These are phyloP conservation scores for Cercophora scortea DNA, from an alignment of 495 filamentous ascomycete genomes.

Conservation along the genomic window DNA sequence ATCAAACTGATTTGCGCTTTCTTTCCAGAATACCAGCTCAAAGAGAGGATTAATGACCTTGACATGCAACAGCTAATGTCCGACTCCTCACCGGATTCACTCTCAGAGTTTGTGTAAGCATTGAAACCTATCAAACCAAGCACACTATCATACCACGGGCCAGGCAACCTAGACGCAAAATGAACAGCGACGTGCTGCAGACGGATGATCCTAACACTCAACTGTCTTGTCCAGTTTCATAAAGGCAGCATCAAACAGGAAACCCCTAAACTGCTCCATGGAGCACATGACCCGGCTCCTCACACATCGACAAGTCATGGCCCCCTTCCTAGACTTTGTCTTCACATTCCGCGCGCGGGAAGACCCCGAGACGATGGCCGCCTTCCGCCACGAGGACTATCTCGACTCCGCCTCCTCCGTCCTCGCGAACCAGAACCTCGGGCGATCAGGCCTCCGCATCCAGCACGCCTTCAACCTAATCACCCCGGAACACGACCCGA, in stretches of 20 bases:
- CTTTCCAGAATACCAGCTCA: too few species aligned
- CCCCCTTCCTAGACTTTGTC: background rate
- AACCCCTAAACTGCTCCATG: background rate
- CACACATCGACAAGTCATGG: background rate
- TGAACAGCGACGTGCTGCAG: too few species aligned
- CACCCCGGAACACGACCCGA: background rate
- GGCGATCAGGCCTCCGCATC: background rate
- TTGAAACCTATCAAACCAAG: too few species aligned
- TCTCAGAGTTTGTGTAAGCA: too few species aligned
- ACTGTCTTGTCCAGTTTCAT: background rate
- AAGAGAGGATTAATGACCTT: too few species aligned
- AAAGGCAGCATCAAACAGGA: background rate
- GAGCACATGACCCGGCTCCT: background rate
- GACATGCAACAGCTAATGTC: too few species aligned
- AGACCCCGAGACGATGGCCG: background rate
- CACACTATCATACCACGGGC: too few species aligned
- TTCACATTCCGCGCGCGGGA: background rate
- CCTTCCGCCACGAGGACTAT: background rate
- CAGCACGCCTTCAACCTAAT: background rate
- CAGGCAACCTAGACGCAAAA: too few species aligned
- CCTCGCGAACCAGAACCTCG: too few species aligned
- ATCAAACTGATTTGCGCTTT: too few species aligned
- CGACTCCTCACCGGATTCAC: too few species aligned
- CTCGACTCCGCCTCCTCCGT: background rate
- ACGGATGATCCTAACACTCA: too few species aligned